Conservation (phyloP, 2,329 filamentous ascomycete genomes). For the Penicillium sp. region DNA sequence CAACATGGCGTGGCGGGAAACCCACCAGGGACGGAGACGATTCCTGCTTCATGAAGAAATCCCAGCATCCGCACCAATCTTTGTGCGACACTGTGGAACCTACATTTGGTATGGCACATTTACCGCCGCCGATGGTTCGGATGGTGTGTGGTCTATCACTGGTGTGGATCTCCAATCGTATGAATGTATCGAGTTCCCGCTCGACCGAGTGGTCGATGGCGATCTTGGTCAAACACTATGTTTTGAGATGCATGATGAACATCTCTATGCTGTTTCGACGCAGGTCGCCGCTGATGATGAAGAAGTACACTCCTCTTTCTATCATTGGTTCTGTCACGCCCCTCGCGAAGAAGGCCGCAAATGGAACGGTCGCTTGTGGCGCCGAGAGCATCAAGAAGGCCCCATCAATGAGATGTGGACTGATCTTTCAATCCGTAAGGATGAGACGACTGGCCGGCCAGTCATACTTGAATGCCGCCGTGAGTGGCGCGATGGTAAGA, state of each 20-base stretch:
- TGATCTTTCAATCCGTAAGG: conserved; percentile 52
- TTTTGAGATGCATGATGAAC: conserved; percentile 59
- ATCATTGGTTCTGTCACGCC: conserved; percentile 57
- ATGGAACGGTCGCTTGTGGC: conserved; percentile 51
- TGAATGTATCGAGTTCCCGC: conserved; percentile 29
- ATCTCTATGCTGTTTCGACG: conserved; percentile 64
- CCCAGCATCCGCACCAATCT: conserved; percentile 48
- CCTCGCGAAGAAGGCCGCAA: conserved; percentile 35
- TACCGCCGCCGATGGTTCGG: conserved; percentile 46
- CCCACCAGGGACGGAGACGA: conserved; percentile 20
- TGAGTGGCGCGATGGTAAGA: conserved; percentile 54
- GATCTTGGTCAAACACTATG: conserved; percentile 61
- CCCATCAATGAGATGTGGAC: conserved; percentile 68
- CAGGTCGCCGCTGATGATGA: conserved; percentile 54
- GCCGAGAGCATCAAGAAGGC: conserved; percentile 60
- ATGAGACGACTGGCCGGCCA: conserved; percentile 51
- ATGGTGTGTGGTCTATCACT: conserved; percentile 55
- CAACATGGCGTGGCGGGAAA: conserved; percentile 28
- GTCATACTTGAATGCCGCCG: conserved; percentile 59
- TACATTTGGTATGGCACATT: conserved; percentile 61
- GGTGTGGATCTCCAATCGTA: conserved; percentile 43
- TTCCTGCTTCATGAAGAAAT: conserved; percentile 40
- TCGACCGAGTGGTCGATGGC: conserved; percentile 12
- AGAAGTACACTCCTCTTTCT: conserved; percentile 59
- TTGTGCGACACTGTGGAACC: conserved; percentile 55